These are phyloP conservation scores for Sonneratia alba DNA, from an alignment of 345 rosid species.

Conservation along the genomic window DNA sequence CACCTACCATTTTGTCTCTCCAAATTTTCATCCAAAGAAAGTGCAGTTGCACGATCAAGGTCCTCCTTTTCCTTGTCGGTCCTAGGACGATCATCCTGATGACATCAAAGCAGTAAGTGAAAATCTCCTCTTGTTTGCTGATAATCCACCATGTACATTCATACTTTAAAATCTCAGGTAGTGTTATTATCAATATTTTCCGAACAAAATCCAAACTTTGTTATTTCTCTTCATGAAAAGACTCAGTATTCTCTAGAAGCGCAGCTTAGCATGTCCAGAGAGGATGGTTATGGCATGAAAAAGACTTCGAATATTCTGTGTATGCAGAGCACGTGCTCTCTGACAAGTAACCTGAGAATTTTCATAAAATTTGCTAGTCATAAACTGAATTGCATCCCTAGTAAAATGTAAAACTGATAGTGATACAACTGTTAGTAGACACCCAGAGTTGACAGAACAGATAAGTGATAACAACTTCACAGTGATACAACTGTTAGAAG, in stretches of 20 bases:
- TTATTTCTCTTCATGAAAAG: background rate
- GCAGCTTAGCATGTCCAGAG: background rate
- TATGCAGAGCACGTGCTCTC: background rate
- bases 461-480: background rate
- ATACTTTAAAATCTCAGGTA: background rate
- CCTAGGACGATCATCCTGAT: constrained; percentile 57
- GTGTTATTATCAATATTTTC: background rate
- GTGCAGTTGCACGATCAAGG: constrained; percentile 56
- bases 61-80: constrained; percentile 51
- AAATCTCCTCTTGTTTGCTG: background rate
- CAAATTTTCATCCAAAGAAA: constrained; percentile 48
- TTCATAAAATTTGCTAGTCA: background rate
- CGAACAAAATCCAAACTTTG: background rate
- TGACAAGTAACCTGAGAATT: background rate
- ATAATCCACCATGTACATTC: background rate
- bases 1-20: constrained; percentile 48
- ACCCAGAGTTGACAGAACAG: constrained; percentile 1
- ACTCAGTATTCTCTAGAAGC: no score
- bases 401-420: background rate
- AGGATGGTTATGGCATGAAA: background rate
- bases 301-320: background rate
- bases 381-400: background rate
- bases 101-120: constrained; percentile 2
- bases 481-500: constrained; percentile 53
- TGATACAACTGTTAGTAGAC: background rate